A percentile compares a stretch with the other conserved stretches of the same genome.
Evolutionary conservation across 1,284 basidiomycete species (phyloP).

Genomic region (Trichosporon sp.): DNA sequence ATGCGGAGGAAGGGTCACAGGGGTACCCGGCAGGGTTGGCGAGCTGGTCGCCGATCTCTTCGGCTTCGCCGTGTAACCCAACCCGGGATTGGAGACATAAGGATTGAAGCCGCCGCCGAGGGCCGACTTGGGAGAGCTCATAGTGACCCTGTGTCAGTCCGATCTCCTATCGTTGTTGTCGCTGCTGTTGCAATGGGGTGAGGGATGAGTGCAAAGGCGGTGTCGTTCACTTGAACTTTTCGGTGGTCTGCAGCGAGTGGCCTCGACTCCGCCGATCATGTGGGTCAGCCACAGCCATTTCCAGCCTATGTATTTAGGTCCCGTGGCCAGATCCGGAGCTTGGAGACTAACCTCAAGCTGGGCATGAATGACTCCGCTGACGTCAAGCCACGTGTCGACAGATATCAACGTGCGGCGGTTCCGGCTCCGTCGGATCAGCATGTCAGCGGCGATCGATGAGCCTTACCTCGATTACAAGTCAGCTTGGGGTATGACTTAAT

Average conservation of each 20-base stretch:
- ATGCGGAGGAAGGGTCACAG: background rate
- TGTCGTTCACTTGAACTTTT: background rate
- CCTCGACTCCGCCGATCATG: background rate
- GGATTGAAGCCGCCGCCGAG: slow-evolving; percentile 13
- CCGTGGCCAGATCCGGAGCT: background rate
- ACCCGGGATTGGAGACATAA: background rate
- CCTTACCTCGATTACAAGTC: too few species aligned
- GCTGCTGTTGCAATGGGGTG: background rate
- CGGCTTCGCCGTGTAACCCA: slow-evolving; percentile 16
- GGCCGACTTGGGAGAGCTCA: slow-evolving; percentile 8
- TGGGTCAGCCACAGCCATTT: background rate
- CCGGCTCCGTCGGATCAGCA: background rate
- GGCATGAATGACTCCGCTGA: background rate
- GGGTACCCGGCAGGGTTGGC: background rate
- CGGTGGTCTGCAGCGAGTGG: background rate
- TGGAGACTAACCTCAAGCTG: background rate
- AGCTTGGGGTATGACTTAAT: too few species aligned
- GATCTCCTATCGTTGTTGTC: background rate
- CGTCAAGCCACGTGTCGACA: background rate
- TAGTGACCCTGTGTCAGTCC: background rate
- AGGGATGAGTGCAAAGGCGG: background rate
- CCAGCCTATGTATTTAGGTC: background rate
- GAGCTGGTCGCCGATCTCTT: background rate
- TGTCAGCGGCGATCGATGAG: too few species aligned
- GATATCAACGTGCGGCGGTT: too few species aligned